These are phyloP conservation scores for Geotrichum europaeum DNA, from an alignment of 1,139 yeast genomes.

Conservation along the genomic window DNA sequence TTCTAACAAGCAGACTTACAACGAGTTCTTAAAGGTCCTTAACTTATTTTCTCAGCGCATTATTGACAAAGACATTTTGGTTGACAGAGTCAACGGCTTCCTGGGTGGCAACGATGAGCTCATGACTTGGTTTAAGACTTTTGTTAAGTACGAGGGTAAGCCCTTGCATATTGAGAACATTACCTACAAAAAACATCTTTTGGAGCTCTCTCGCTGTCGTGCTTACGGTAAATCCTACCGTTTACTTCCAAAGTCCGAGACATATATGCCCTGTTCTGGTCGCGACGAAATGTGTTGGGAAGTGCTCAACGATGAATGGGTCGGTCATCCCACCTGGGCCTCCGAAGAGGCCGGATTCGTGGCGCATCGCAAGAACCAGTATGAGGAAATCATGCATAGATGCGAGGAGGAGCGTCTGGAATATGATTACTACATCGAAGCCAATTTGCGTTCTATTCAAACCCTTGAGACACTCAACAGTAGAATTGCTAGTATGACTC, in stretches of 20 bases:
- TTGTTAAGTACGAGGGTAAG: constrained; percentile 72
- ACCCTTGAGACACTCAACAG: constrained; percentile 93
- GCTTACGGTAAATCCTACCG: constrained; percentile 86
- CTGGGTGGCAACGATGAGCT: constrained; percentile 76
- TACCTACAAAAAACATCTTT: constrained; percentile 79
- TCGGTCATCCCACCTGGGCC: constrained; percentile 99
- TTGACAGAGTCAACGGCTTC: constrained; percentile 79
- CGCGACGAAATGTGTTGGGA: constrained; percentile 99
- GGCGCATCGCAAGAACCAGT: constrained; percentile 95
- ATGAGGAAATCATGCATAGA: constrained; percentile 89
- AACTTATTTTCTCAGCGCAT: constrained; percentile 86
- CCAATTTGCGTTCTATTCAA: constrained; percentile 90
- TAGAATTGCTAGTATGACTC: constrained; percentile 86
- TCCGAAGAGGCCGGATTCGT: constrained; percentile 97
- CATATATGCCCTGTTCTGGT: constrained; percentile 96
- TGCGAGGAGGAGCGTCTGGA: constrained; percentile 97
- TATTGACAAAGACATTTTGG: constrained; percentile 73
- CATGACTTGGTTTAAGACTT: constrained; percentile 83
- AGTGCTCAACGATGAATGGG: constrained; percentile 97
- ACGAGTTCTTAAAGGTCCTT: constrained; percentile 81
- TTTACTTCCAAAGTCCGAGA: constrained; percentile 86
- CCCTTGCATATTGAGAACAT: constrained; percentile 72
- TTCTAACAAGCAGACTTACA: constrained; percentile 83
- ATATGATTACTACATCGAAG: constrained; percentile 91
- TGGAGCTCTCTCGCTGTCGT: constrained; percentile 80